phyloP scores from a whole-genome alignment of 2,329 filamentous ascomycete genomes.

The Aspergillus viridinutans region DNA sequence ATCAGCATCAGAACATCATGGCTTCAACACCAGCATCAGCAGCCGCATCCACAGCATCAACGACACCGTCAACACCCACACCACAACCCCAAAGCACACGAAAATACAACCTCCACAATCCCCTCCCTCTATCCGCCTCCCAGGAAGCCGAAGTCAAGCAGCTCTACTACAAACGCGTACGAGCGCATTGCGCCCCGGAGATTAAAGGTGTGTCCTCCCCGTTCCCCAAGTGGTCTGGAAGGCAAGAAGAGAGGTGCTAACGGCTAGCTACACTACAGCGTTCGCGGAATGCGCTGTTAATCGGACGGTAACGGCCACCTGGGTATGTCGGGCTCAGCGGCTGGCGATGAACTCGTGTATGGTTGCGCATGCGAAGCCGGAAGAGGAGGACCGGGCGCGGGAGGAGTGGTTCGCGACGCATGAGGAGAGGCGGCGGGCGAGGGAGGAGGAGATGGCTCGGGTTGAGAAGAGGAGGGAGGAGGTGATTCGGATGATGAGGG shows the following conservation, averaged over 20 bases:
- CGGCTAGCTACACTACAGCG: constrained; percentile 48
- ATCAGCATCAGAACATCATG: constrained; percentile 6
- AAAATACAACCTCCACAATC: constrained; percentile 57
- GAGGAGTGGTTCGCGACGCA: constrained; percentile 88
- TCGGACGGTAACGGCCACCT: constrained; percentile 82
- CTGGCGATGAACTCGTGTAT: constrained; percentile 92
- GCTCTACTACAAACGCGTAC: constrained; percentile 74
- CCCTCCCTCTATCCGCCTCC: constrained; percentile 73
- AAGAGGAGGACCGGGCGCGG: constrained; percentile 79
- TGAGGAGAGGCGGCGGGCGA: constrained; percentile 63
- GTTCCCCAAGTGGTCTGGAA: constrained; percentile 2
- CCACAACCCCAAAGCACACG: constrained; percentile 10
- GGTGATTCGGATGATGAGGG: constrained; percentile 40
- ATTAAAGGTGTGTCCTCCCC: constrained; percentile 60
- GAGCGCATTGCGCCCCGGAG: constrained; percentile 68
- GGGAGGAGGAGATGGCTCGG: constrained; percentile 56
- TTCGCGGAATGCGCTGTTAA: constrained; percentile 87
- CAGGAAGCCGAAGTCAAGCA: constrained; percentile 80
- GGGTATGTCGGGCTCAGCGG: constrained; percentile 75
- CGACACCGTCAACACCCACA: constrained; percentile 18
- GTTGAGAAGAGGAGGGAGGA: constrained; percentile 39
- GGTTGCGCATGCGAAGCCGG: constrained; percentile 76
- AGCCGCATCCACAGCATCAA: constrained; percentile 20
- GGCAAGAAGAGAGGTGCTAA: not conserved
- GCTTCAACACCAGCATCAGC: constrained; percentile 11